Percentiles rank a stretch among this genome's conserved stretches.
These are phyloP conservation scores for Diplodia intermedia DNA, from an alignment of 2,329 filamentous ascomycete species.

Conservation along the genomic window DNA sequence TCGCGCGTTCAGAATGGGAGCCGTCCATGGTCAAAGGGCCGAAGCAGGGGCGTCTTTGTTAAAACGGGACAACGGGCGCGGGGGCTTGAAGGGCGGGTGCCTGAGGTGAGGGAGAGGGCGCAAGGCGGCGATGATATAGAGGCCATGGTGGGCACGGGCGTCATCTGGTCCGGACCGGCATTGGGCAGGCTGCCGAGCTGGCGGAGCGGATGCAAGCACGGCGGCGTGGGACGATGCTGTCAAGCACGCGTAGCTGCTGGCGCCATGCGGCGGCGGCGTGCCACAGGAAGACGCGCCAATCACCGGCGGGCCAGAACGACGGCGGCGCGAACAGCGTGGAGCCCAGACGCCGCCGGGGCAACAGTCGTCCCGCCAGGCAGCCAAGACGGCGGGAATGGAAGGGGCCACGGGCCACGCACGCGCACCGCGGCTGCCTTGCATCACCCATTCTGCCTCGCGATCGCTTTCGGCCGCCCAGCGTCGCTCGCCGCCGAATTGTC, in stretches of 20 bases:
- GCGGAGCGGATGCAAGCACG: not conserved
- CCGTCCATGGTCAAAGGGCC: constrained; percentile 6
- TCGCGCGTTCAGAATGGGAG: constrained; percentile 8
- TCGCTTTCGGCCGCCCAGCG: constrained; percentile 5
- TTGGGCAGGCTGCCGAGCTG: not conserved
- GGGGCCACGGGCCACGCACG: not conserved
- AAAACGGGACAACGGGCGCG: not conserved
- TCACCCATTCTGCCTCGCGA: not conserved
- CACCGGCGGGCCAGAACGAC: not conserved
- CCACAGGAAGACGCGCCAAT: constrained; percentile 4
- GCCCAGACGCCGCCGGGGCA: not conserved
- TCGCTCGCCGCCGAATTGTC: no score
- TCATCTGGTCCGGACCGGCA: constrained; percentile 1
- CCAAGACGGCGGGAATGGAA: not conserved
- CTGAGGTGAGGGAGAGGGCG: constrained; percentile 4
- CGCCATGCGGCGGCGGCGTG: constrained; percentile 10
- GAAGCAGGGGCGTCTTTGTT: constrained; percentile 8
- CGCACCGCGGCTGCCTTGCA: not conserved
- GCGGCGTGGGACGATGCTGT: not conserved
- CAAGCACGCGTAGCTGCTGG: not conserved
- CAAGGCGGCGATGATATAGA: constrained; percentile 19
- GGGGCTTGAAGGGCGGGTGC: not conserved
- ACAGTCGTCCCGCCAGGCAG: not conserved
- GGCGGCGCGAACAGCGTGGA: not conserved
- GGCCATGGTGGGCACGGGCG: not conserved